Evolutionary conservation across 1,284 basidiomycete species (phyloP), one percentile per base, ranked within the genome.

Genomic region (Gyrodon tennesseensis): DNA sequence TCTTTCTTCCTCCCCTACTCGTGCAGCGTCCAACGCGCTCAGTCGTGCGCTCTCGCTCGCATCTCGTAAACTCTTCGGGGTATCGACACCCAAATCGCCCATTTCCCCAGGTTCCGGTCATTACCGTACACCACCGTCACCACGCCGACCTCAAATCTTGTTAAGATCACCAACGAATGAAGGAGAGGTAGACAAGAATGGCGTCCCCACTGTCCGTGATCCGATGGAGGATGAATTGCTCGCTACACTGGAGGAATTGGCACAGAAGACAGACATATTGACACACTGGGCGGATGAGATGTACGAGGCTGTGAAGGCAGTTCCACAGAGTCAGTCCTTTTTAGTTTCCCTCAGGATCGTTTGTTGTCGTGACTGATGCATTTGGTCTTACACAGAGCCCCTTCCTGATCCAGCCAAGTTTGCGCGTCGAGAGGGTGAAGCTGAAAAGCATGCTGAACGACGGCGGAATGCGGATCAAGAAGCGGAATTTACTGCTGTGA

Each of bases 261-360:
- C 94, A 16, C 94, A 97, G 81, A 98, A 98, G 83, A 95, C 96
- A 31, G 91, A 93, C 67, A 94, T 96, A 44, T 80, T 98, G 61
- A 91, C 91, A 60, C 90, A 93, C 68, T 96, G 96, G 85, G 96
- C 93, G 43, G 96, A 98, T 77, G 87, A 91, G 76, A 93, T 95
- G 85, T 90, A 96, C 67, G 88, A 92, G 61, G 88, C 86, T 77
- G 87, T 92, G 55, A 92, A 87, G 77, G 86, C 86, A 29, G 80
- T 90, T 51, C 89, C 89, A 31, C 86, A 90, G 76, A 92, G 90
- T 92, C 69, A 58, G 90, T 81, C 62, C 52, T 44, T 55, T 54
- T 55, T 59, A 25, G 41, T 41, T 39, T 18, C 53, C 21, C 37
- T 72, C 21, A 37, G 34, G 34, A n/a, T 54, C n/a, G 7, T 57